Evolutionary conservation across 257 asterid species (phyloP).

Genomic region (Solanum ahanhuiri): DNA sequence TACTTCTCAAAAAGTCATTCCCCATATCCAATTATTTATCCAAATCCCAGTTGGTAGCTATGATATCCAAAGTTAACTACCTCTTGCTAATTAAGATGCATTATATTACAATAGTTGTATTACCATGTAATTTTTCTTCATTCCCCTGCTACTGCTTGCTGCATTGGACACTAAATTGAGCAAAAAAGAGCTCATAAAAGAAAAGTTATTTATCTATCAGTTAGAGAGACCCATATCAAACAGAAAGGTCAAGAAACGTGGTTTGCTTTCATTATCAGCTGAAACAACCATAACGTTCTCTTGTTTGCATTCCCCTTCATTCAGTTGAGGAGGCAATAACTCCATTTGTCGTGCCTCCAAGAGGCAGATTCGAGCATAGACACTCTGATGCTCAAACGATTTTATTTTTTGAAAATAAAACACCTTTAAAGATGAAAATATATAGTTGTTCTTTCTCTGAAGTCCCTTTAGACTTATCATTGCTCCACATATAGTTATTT

Average conservation of each 20-base stretch:
- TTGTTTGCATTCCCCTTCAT: neutral
- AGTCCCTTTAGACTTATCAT: neutral
- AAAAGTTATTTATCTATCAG: no score
- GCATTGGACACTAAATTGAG: no score
- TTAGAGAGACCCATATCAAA: neutral
- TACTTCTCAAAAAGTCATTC: neutral
- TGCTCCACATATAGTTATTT: neutral
- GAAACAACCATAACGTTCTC: neutral
- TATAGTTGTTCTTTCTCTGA: neutral
- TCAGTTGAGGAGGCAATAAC: neutral
- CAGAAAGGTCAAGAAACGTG: neutral
- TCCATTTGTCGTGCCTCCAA: neutral
- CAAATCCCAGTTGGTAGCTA: neutral
- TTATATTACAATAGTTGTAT: no score
- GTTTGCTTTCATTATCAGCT: neutral
- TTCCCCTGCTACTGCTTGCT: no score
- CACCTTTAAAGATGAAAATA: neutral
- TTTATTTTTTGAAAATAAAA: neutral
- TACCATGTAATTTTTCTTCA: no score
- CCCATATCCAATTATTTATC: neutral
- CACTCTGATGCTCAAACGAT: neutral
- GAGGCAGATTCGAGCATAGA: neutral
- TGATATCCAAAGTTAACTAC: neutral
- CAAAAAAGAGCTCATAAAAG: no score
- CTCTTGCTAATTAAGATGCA: no score